Evolutionary conservation across 768 basidiomycete genomes (phyloP).

Genomic region (Suillus alpinus): DNA sequence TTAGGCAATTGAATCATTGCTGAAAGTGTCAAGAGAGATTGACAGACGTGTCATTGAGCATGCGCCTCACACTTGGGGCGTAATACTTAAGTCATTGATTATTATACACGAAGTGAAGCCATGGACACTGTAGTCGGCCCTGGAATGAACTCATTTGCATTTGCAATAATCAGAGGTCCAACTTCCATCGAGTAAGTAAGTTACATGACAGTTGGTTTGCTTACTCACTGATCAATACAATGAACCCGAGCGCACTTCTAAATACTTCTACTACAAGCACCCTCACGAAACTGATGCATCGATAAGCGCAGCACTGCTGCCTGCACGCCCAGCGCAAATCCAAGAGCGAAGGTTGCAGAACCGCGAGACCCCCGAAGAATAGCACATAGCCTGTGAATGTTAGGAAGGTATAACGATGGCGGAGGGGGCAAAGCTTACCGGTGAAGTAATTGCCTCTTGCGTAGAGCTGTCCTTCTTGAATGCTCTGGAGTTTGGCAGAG

Average conservation of each 20-base stretch:
- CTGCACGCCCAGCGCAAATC: slow-evolving; percentile 88
- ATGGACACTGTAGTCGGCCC: slow-evolving; percentile 21
- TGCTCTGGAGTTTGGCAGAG: slow-evolving; percentile 67
- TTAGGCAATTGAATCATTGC: background rate
- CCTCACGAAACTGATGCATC: slow-evolving; percentile 97
- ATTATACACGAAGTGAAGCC: background rate
- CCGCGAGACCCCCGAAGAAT: slow-evolving; percentile 96
- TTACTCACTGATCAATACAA: slow-evolving; percentile 85
- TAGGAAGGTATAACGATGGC: background rate
- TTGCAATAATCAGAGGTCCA: slow-evolving; percentile 73
- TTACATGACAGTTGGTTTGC: background rate
- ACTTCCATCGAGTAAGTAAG: slow-evolving; percentile 40
- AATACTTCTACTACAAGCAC: slow-evolving; percentile 96
- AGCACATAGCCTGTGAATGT: slow-evolving; percentile 70
- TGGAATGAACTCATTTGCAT: slow-evolving; percentile 56
- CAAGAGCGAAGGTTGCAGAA: slow-evolving; percentile 93
- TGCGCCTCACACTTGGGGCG: background rate
- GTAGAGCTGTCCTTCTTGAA: slow-evolving; percentile 59
- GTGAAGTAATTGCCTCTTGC: slow-evolving; percentile 91
- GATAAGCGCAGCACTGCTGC: slow-evolving; percentile 89
- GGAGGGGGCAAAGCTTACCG: slow-evolving; percentile 41
- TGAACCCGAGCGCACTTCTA: slow-evolving; percentile 85
- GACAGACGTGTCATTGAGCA: background rate
- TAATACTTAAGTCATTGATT: background rate
- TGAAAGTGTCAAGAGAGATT: background rate